Base-by-base conservation (phyloP, 139 green algal species). In the Limnomonas spitsbergensis region DNA sequence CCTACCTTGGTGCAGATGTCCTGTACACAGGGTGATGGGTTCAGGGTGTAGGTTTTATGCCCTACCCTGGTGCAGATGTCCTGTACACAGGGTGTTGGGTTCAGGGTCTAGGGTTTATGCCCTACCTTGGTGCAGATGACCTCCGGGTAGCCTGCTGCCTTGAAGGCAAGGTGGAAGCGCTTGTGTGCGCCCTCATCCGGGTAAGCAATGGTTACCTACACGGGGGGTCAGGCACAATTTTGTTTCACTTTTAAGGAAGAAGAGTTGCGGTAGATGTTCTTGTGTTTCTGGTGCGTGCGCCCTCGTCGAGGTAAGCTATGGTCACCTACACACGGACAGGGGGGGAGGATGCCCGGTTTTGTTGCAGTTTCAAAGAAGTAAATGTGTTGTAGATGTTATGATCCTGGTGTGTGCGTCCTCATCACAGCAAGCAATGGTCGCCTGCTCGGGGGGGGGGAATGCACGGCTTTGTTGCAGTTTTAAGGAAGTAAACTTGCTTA, bases 181-280 rank as follows among this genome's bases (percentile, higher is more conserved):
- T 72, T 79, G 31, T 61, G 97, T 29, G 96, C 94, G 9, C 96
- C 96, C 82, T 99, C 96, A 83, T 99, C 96, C 20, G 96, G 96
- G 86, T 98, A 99, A 1, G 96, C 96, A 70, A 99, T 98, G 2
- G 91, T 96, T 78, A 97, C 73, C 53, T 96, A 91, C 36, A 61
- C n/a, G 91, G 83, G 31, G 83, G 72, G 75, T 98, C 93, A 9
- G 89, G 87, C 69, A 99, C 79, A 40, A 82, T 40, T 31, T 77
- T 70, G 2, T 97, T 79, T 7, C 84, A 81, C 40, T 95, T 81
- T 36, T 91, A 86, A 69, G 97, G 83, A 72, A 99, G 83, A n/a
- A 95, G 95, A 67, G 98, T 96, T 52, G 94, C 95, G n/a, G 83
- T 92, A n/a, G n/a, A n/a, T n/a, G n/a, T n/a, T n/a, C n/a, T n/a